A percentile compares a stretch with the other conserved stretches of the same genome.
These are phyloP conservation scores for Martensiomyces pterosporus DNA, from an alignment of 192 early-diverging fungal species.

Conservation along the genomic window DNA sequence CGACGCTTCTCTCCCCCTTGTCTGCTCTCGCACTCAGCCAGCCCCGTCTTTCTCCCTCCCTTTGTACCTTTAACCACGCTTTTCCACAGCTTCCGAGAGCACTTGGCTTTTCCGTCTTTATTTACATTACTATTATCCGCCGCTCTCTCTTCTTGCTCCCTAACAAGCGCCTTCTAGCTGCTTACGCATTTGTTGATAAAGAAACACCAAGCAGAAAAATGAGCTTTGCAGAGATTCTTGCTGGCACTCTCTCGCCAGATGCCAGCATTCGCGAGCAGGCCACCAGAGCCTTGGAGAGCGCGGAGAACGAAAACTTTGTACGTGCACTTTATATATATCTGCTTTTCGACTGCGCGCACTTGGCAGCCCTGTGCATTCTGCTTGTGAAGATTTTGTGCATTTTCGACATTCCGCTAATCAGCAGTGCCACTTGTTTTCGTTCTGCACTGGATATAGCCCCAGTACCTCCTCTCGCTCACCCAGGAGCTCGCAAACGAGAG, in stretches of 20 bases:
- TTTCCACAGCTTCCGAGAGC: no score
- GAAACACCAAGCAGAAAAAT: conserved; percentile 23
- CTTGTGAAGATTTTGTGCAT: conserved; percentile 5
- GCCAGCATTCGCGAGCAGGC: conserved; percentile 77
- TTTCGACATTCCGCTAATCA: conserved; percentile 4
- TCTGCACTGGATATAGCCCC: conserved; percentile 48
- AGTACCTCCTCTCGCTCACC: conserved; percentile 64
- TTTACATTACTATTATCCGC: no score
- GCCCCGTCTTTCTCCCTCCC: no score
- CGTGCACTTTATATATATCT: conserved; percentile 50
- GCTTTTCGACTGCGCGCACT: not conserved
- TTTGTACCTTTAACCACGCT: no score
- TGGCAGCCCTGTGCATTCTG: conserved; percentile 5
- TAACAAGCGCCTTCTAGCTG: no score
- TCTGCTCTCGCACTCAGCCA: no score
- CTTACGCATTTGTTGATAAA: no score
- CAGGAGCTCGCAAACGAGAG: conserved; percentile 82
- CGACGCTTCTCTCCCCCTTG: no score
- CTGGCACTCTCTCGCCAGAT: conserved; percentile 79
- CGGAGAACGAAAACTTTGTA: conserved; percentile 81
- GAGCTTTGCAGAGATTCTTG: conserved; percentile 72
- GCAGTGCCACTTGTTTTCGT: not conserved
- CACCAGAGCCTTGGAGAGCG: conserved; percentile 66
- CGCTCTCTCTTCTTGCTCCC: not conserved
- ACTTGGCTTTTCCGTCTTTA: no score